These are phyloP conservation scores for Monosporascus sp. DNA, from an alignment of 2,329 filamentous ascomycete genomes.

Conservation along the genomic window DNA sequence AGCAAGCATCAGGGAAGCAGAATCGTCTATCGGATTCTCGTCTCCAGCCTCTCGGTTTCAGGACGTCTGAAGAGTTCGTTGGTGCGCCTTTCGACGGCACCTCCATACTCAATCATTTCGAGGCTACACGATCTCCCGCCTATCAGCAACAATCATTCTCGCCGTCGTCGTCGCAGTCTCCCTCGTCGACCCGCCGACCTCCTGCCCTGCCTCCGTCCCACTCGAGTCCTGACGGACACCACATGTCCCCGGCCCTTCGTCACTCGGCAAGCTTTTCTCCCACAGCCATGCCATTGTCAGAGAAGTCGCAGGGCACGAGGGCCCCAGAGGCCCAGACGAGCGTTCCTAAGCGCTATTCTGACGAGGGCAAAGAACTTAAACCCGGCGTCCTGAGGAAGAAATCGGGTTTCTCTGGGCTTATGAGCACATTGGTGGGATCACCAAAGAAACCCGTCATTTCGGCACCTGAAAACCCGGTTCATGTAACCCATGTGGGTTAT, in stretches of 20 bases:
- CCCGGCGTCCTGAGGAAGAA: constrained; percentile 68
- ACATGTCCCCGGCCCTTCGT: constrained; percentile 53
- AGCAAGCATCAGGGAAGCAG: constrained; percentile 4
- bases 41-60: constrained; percentile 36
- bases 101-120: constrained; percentile 56
- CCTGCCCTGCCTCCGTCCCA: constrained; percentile 30
- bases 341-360: constrained; percentile 69
- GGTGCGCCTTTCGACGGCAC: constrained; percentile 62
- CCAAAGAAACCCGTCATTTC: constrained; percentile 91
- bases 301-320: constrained; percentile 37
- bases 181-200: constrained; percentile 21
- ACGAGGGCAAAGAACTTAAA: constrained; percentile 65
- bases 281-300: constrained; percentile 44
- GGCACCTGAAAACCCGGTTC: constrained; percentile 94
- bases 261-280: constrained; percentile 62
- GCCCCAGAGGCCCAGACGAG: constrained; percentile 42
- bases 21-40: constrained; percentile 30
- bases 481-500: constrained; percentile 96
- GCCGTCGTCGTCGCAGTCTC: constrained; percentile 1
- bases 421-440: constrained; percentile 78
- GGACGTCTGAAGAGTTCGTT: constrained; percentile 55
- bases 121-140: constrained; percentile 42
- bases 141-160: constrained; percentile 12
- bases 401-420: constrained; percentile 80
- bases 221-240: constrained; percentile 49